Evolutionary conservation across 768 basidiomycete species (phyloP).

Genomic region (Cystofilobasidium macerans): DNA sequence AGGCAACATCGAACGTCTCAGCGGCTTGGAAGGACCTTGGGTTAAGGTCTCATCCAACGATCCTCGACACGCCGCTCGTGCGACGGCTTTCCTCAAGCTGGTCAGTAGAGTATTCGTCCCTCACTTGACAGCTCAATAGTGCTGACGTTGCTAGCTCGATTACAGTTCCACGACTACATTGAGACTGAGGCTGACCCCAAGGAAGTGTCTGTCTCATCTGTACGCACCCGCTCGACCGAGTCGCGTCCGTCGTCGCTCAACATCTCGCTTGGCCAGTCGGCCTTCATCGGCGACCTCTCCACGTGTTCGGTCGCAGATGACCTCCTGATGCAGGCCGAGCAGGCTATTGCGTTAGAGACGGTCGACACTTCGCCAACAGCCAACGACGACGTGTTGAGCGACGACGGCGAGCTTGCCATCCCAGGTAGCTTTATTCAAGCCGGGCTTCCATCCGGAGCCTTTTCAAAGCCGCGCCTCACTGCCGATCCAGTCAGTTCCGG

Average conservation of each 20-base stretch:
- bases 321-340: constrained; percentile 25
- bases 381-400: neutral
- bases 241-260: neutral
- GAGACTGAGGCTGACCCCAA: constrained; percentile 6
- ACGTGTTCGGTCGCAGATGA: constrained; percentile 21
- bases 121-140: neutral
- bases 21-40: neutral
- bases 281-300: constrained; percentile 8
- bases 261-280: neutral
- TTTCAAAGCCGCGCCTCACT: neutral
- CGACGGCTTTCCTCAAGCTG: constrained; percentile 23
- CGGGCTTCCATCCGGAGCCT: neutral
- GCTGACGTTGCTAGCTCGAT: neutral
- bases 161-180: constrained; percentile 25
- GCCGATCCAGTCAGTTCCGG: neutral
- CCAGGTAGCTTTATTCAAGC: constrained; percentile 12
- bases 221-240: neutral
- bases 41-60: constrained; percentile 23
- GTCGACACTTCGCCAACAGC: neutral
- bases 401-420: constrained; percentile 7
- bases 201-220: neutral
- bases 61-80: constrained; percentile 21
- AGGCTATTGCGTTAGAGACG: constrained; percentile 20
- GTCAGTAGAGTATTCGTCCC: constrained; percentile 4
- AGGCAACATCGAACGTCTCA: too few species aligned